Evolutionary conservation across 2,329 filamentous ascomycete genomes (phyloP).

Genomic region (Mycocentrospora acerina): DNA sequence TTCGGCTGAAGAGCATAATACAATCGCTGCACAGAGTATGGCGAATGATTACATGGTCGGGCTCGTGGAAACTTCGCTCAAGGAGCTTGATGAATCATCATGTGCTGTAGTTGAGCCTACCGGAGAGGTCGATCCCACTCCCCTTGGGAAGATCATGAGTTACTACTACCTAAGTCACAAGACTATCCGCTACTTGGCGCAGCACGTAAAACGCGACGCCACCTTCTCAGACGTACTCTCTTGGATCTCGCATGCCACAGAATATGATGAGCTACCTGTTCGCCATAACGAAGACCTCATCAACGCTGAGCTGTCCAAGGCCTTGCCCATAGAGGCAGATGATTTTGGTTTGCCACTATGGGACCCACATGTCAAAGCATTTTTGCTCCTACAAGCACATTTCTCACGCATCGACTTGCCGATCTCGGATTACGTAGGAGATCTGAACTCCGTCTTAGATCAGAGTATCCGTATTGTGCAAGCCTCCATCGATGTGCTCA

Average conservation of each 20-base stretch:
- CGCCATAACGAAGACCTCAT: constrained; percentile 98
- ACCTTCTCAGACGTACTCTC: constrained; percentile 79
- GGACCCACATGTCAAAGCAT: constrained; percentile 97
- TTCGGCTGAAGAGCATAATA: constrained; percentile 87
- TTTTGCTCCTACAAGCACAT: constrained; percentile 89
- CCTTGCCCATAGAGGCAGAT: constrained; percentile 69
- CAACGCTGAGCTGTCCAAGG: constrained; percentile 84
- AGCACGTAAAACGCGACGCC: constrained; percentile 72
- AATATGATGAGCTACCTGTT: constrained; percentile 97
- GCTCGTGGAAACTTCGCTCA: constrained; percentile 83
- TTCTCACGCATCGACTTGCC: constrained; percentile 91
- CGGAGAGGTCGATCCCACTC: constrained; percentile 85
- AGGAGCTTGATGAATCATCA: constrained; percentile 77
- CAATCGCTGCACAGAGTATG: constrained; percentile 76
- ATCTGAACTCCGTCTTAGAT: constrained; percentile 84
- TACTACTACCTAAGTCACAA: constrained; percentile 97
- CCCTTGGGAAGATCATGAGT: constrained; percentile 96
- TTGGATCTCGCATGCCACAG: constrained; percentile 91
- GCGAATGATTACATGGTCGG: constrained; percentile 95
- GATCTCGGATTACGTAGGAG: constrained; percentile 95
- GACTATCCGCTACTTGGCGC: constrained; percentile 83
- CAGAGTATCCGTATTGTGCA: constrained; percentile 97
- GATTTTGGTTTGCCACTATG: constrained; percentile 80
- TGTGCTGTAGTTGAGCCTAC: constrained; percentile 83
- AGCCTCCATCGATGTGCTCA: constrained; percentile 88